Conservation (phyloP, 2,329 filamentous ascomycete species). For the Aspergillus terreus region DNA sequence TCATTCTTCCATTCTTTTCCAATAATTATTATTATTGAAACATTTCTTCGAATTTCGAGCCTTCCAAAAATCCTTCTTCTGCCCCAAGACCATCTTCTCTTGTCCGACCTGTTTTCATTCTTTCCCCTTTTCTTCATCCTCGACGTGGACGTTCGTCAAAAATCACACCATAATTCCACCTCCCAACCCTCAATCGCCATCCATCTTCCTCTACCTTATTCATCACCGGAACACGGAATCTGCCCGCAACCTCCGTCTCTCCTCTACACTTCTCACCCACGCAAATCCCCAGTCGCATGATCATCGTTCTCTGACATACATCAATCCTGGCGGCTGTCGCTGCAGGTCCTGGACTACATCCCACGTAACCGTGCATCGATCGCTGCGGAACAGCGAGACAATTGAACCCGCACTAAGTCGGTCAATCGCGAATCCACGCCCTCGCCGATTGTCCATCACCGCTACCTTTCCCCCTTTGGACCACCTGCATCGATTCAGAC, state of each 20-base stretch:
- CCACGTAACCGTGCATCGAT: constrained; percentile 35
- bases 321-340: constrained; percentile 21
- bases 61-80: constrained; percentile 21
- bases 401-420: constrained; percentile 22
- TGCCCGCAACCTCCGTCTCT: constrained; percentile 14
- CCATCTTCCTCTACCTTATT: not conserved
- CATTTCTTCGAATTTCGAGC: constrained; percentile 22
- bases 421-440: constrained; percentile 12
- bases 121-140: constrained; percentile 16
- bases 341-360: constrained; percentile 26
- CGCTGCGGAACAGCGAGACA: constrained; percentile 23
- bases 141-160: not conserved
- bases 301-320: constrained; percentile 23
- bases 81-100: constrained; percentile 5
- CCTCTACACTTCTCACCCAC: too few species aligned
- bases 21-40: constrained; percentile 15
- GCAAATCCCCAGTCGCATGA: constrained; percentile 19
- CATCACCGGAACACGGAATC: constrained; percentile 7
- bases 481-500: constrained; percentile 25
- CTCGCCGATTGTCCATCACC: constrained; percentile 28
- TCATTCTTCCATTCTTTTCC: not conserved
- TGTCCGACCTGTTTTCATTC: not conserved
- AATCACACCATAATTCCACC: not conserved
- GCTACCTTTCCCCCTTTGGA: constrained; percentile 30
- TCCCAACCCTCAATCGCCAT: not conserved